Percentiles rank a stretch among this genome's conserved stretches.
Evolutionary conservation across 768 basidiomycete genomes (phyloP).

Genomic region (Leucocoprinus birnbaumii): DNA sequence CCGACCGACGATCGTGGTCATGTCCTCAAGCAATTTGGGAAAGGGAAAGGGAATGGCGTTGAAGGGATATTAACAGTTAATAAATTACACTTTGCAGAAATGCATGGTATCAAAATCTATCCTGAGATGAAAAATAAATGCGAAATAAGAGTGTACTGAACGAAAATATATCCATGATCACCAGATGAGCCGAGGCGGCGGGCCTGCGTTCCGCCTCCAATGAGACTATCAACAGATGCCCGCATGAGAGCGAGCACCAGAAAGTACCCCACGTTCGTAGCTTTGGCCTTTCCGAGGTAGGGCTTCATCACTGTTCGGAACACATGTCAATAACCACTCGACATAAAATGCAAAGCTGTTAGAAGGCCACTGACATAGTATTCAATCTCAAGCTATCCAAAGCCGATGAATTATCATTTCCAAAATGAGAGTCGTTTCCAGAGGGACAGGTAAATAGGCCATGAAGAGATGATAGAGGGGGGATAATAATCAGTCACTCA

Average conservation of each 20-base stretch:
- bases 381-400: slow-evolving; percentile 84
- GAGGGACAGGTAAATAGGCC: neutral
- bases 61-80: neutral
- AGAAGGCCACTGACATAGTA: slow-evolving; percentile 69
- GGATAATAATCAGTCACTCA: slow-evolving; percentile 3
- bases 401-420: no score
- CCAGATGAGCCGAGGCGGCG: neutral
- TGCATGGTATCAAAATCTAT: neutral
- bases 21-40: neutral
- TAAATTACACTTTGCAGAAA: neutral
- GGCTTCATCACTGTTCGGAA: slow-evolving; percentile 1
- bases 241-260: slow-evolving; percentile 3
- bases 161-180: slow-evolving; percentile 10
- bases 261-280: neutral
- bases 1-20: neutral
- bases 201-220: neutral
- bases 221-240: neutral
- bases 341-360: slow-evolving; percentile 10
- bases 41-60: no score
- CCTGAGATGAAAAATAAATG: neutral
- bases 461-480: neutral
- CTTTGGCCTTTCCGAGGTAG: neutral
- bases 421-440: slow-evolving; percentile 1
- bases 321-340: neutral
- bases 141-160: neutral